Evolutionary conservation across 2,329 filamentous ascomycete genomes (phyloP).

Genomic region (Rhynchosporium agropyri): DNA sequence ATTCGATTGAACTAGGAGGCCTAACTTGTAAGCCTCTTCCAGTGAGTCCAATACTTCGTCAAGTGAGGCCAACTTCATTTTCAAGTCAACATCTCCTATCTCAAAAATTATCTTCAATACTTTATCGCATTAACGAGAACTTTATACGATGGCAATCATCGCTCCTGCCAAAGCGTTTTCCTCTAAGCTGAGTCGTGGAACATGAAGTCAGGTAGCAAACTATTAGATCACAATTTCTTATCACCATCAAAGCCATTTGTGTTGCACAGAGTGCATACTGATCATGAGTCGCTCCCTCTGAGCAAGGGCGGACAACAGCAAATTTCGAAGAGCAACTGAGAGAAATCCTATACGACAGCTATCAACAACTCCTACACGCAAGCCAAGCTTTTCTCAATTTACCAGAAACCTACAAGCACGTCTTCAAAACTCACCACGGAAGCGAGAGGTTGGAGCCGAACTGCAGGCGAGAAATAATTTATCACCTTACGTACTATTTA

Average conservation of each 20-base stretch:
- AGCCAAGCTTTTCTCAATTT: slow-evolving; percentile 36
- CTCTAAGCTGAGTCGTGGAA: not conserved
- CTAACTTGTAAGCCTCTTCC: no score
- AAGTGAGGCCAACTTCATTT: no score
- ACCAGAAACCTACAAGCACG: slow-evolving; percentile 30
- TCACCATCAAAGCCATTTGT: slow-evolving; percentile 25
- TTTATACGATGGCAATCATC: slow-evolving; percentile 1
- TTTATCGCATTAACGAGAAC: not conserved
- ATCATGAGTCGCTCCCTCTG: slow-evolving; percentile 28
- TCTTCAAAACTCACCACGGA: slow-evolving; percentile 29
- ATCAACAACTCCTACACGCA: slow-evolving; percentile 30
- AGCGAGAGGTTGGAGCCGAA: slow-evolving; percentile 35
- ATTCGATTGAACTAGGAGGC: no score
- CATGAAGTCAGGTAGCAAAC: not conserved
- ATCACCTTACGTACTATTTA: slow-evolving; percentile 34
- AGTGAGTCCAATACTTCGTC: no score
- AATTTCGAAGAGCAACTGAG: slow-evolving; percentile 19
- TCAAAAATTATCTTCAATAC: not conserved
- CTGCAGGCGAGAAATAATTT: slow-evolving; percentile 39
- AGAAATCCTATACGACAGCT: slow-evolving; percentile 29
- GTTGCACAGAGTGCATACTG: slow-evolving; percentile 28
- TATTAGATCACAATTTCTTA: not conserved
- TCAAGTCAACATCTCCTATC: not conserved
- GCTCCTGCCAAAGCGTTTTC: not conserved
- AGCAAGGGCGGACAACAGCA: slow-evolving; percentile 38